phyloP scores from a whole-genome alignment of 1,284 basidiomycete genomes.

The Anthracocystis setariae region DNA sequence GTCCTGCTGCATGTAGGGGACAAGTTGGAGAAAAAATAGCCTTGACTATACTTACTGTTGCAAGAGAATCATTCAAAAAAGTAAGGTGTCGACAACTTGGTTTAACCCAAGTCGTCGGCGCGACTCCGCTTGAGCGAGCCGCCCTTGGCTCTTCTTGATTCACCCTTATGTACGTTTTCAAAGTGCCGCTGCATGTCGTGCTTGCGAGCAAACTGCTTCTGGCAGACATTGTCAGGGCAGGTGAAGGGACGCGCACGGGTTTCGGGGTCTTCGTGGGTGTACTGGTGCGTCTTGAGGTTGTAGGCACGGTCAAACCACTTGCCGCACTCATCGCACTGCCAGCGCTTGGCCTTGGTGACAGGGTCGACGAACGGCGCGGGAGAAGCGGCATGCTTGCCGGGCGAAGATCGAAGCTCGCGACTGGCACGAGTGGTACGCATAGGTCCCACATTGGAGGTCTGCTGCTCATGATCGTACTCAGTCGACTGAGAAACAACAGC shows the following conservation, averaged over 20 bases:
- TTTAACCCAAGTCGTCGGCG: constrained; percentile 41
- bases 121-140: constrained; percentile 27
- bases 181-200: constrained; percentile 59
- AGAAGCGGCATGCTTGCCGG: constrained; percentile 22
- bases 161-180: constrained; percentile 53
- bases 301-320: constrained; percentile 60
- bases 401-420: constrained; percentile 36
- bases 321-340: constrained; percentile 52
- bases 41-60: constrained; percentile 38
- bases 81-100: constrained; percentile 9
- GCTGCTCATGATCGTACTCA: constrained; percentile 12
- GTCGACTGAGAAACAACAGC: not conserved
- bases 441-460: constrained; percentile 29
- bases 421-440: constrained; percentile 17
- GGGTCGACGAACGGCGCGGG: constrained; percentile 36
- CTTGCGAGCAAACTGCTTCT: constrained; percentile 59
- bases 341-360: constrained; percentile 45
- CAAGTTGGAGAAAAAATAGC: not conserved
- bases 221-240: constrained; percentile 50
- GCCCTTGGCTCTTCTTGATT: constrained; percentile 26
- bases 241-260: constrained; percentile 50
- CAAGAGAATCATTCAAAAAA: constrained; percentile 42
- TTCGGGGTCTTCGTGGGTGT: constrained; percentile 51
- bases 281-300: constrained; percentile 60
- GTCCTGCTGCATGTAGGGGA: not conserved